These are phyloP conservation scores for Coemansia sp. DNA, from an alignment of 192 early-diverging fungal genomes.

Conservation along the genomic window DNA sequence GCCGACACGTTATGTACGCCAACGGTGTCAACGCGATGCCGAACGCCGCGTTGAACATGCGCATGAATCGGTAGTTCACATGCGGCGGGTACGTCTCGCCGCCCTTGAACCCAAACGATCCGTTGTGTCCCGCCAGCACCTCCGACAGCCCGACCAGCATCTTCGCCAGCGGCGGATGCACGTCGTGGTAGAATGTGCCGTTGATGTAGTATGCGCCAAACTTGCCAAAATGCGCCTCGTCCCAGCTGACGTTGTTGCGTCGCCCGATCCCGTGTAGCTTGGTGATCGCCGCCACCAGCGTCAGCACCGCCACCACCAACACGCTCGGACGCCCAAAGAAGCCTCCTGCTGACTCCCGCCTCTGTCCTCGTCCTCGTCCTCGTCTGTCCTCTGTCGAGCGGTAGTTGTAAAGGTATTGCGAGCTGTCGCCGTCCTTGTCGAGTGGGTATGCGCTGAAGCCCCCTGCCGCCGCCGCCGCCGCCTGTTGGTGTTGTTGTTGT, in stretches of 20 bases:
- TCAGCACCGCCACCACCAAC: constrained; percentile 29
- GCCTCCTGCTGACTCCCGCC: constrained; percentile 19
- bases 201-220: constrained; percentile 94
- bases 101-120: constrained; percentile 83
- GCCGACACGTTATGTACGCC: constrained; percentile 82
- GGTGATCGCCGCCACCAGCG: constrained; percentile 33
- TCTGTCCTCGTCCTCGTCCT: neutral
- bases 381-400: neutral
- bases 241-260: constrained; percentile 65
- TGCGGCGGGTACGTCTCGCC: constrained; percentile 74
- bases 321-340: constrained; percentile 3
- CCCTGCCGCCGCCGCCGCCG: neutral
- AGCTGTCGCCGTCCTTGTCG: constrained; percentile 13
- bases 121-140: constrained; percentile 80
- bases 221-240: constrained; percentile 71
- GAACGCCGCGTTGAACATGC: constrained; percentile 85
- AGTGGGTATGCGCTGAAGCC: constrained; percentile 48
- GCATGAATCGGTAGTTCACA: constrained; percentile 87
- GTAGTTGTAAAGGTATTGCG: neutral
- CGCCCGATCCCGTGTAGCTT: constrained; percentile 48
- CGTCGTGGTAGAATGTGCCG: constrained; percentile 94
- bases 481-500: neutral
- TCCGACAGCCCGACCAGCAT: constrained; percentile 91
- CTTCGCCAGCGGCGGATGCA: constrained; percentile 97
- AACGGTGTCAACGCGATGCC: constrained; percentile 89